Evolutionary conservation across 2,329 filamentous ascomycete genomes (phyloP).

Genomic region (Diaporthe sp.): DNA sequence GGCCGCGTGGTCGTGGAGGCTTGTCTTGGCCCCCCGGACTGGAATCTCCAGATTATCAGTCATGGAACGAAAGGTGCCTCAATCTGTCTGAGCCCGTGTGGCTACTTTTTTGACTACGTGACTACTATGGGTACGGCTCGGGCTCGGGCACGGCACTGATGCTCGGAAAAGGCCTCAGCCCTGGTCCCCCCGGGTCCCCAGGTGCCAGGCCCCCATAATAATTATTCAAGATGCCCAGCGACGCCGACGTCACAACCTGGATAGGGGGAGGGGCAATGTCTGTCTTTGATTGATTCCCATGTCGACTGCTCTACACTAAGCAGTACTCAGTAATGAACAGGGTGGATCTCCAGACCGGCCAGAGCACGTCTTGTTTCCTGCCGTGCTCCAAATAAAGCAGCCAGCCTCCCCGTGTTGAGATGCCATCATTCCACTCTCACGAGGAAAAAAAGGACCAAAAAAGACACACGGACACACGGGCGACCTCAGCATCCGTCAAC

Average conservation of each 20-base stretch:
- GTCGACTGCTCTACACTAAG: not conserved
- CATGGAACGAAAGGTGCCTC: not conserved
- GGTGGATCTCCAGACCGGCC: slow-evolving; percentile 11
- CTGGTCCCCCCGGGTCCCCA: not conserved
- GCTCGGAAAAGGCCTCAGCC: not conserved
- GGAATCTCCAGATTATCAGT: not conserved
- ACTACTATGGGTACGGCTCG: not conserved
- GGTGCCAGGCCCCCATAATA: slow-evolving; percentile 23
- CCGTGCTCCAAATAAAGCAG: slow-evolving; percentile 17
- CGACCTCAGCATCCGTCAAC: slow-evolving; percentile 4
- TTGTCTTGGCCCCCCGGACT: slow-evolving; percentile 1
- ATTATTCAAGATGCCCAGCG: slow-evolving; percentile 21
- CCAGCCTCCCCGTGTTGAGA: slow-evolving; percentile 3
- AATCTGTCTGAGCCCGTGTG: not conserved
- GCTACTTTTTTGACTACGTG: not conserved
- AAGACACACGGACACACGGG: slow-evolving; percentile 4
- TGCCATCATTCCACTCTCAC: slow-evolving; percentile 9
- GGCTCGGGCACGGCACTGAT: slow-evolving; percentile 2
- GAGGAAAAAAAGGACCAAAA: not conserved
- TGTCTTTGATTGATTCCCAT: slow-evolving; percentile 31
- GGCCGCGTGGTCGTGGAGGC: not conserved
- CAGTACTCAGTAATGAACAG: not conserved
- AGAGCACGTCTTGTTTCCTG: slow-evolving; percentile 9
- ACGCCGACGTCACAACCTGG: slow-evolving; percentile 28
- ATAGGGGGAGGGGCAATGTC: slow-evolving; percentile 33